phyloP scores from a whole-genome alignment of 2,329 filamentous ascomycete species.

The Paracoccidioides brasiliensis region DNA sequence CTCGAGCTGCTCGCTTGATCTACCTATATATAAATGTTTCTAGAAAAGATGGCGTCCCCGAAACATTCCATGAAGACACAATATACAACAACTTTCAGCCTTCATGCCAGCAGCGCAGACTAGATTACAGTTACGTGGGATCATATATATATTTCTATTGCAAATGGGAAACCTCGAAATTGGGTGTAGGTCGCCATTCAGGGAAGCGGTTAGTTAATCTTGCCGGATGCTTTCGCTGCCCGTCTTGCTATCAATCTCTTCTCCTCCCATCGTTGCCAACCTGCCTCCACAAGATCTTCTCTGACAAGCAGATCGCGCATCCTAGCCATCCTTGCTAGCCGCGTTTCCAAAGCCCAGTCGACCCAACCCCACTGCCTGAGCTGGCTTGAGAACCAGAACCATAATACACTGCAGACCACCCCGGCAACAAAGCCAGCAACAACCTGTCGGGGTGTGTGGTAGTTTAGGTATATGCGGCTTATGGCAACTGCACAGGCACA shows the following conservation, averaged over 20 bases:
- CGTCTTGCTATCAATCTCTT: constrained; percentile 22
- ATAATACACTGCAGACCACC: constrained; percentile 54
- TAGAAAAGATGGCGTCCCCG: no score
- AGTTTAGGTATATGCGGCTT: constrained; percentile 81
- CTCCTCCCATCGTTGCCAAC: constrained; percentile 83
- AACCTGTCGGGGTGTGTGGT: constrained; percentile 83
- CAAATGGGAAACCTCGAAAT: neutral
- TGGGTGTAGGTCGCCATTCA: neutral
- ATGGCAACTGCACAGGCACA: constrained; percentile 59
- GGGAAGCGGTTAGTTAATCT: neutral
- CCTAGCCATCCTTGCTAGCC: constrained; percentile 52
- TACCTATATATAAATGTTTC: no score
- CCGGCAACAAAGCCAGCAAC: constrained; percentile 65
- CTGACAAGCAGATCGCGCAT: constrained; percentile 73
- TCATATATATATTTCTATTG: neutral
- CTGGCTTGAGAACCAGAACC: constrained; percentile 63
- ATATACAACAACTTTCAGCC: no score
- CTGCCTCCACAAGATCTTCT: constrained; percentile 80
- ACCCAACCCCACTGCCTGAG: constrained; percentile 57
- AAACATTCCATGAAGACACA: no score
- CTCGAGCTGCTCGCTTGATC: no score
- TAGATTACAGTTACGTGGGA: neutral
- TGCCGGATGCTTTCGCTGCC: neutral
- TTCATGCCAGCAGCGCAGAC: neutral
- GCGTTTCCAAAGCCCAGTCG: constrained; percentile 56